Evolutionary conservation across 2,329 filamentous ascomycete genomes (phyloP).

Genomic region (Xylaria sp.): DNA sequence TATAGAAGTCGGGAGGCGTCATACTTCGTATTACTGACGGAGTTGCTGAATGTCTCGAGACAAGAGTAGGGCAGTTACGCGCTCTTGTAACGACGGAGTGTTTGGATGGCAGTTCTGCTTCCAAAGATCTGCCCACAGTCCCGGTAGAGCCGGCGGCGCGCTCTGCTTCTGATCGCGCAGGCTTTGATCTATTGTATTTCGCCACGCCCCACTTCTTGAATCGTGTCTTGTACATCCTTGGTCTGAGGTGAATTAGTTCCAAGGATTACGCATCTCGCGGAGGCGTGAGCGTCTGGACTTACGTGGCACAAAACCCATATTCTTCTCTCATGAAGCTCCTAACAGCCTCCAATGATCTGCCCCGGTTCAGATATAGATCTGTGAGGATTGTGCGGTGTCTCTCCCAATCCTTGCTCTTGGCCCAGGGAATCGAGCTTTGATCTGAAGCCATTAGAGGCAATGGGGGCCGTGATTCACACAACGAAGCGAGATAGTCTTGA

Average conservation of each 20-base stretch:
- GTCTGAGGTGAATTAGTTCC: neutral
- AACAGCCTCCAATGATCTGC: conserved; percentile 1
- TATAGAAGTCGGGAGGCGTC: conserved; percentile 19
- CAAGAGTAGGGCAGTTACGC: neutral
- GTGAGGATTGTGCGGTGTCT: conserved; percentile 13
- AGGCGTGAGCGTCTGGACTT: neutral
- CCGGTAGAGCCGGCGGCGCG: neutral
- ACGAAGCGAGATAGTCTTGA: neutral
- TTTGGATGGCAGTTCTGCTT: neutral
- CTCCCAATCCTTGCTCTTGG: conserved; percentile 15
- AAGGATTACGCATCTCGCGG: neutral
- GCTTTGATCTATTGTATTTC: conserved; percentile 1
- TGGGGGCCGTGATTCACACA: no score
- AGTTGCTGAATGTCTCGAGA: neutral
- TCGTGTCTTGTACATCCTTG: conserved; percentile 25
- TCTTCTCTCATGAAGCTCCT: conserved; percentile 6
- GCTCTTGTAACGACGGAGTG: neutral
- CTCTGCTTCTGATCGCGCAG: neutral
- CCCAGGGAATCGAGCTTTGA: conserved; percentile 9
- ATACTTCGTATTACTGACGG: neutral
- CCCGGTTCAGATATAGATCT: conserved; percentile 16
- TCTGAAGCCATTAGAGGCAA: neutral
- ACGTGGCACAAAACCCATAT: conserved; percentile 19
- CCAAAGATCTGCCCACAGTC: neutral
- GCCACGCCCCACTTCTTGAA: conserved; percentile 27